phyloP scores from a whole-genome alignment of 2,329 filamentous ascomycete species.

The Cryphonectria nitschkei region DNA sequence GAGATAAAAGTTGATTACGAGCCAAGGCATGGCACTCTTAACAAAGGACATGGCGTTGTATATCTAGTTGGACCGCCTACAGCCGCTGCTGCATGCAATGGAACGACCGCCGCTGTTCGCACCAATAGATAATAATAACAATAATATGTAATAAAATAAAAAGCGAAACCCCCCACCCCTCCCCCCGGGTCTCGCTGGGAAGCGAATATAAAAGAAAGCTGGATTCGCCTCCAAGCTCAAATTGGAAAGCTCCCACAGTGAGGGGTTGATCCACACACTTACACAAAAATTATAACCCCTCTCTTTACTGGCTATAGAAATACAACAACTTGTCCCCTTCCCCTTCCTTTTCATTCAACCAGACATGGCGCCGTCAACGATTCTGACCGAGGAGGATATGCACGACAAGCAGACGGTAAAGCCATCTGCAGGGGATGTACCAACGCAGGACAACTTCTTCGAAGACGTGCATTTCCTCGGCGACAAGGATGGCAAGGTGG shows the following conservation, averaged over 20 bases:
- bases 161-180: too few relatives aligned
- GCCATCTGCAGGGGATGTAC: neutral
- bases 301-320: neutral
- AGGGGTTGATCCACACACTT: neutral
- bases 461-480: slow-evolving; percentile 7
- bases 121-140: neutral
- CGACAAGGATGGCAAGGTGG: slow-evolving; percentile 5
- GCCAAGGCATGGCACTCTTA: neutral
- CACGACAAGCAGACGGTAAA: neutral
- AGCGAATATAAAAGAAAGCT: neutral
- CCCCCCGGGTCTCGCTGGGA: neutral
- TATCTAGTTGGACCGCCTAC: neutral
- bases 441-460: neutral
- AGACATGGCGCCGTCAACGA: neutral
- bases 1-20: slow-evolving; percentile 3
- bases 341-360: neutral
- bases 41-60: neutral
- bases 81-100: neutral
- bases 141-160: too few relatives aligned
- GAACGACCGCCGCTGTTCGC: neutral
- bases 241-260: neutral
- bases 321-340: too few relatives aligned
- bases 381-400: neutral
- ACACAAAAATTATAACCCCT: neutral
- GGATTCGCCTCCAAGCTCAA: neutral